These are phyloP conservation scores for Claviceps digitariae DNA, from an alignment of 2,329 filamentous ascomycete genomes.

Conservation along the genomic window DNA sequence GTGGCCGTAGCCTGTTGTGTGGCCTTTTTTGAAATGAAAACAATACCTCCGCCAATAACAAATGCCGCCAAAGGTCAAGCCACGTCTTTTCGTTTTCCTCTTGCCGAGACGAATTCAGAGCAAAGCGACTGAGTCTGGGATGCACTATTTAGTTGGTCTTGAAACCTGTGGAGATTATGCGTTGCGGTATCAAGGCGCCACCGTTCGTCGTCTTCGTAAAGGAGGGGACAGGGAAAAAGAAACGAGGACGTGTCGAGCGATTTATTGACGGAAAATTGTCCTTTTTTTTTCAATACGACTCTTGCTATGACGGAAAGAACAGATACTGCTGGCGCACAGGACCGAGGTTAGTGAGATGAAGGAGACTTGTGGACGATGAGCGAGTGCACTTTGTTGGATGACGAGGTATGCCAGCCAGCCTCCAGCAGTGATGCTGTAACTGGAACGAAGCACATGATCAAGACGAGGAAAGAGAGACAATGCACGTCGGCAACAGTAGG, in stretches of 20 bases:
- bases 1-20: constrained; percentile 2
- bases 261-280: too few relatives aligned
- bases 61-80: neutral
- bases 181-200: neutral
- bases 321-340: neutral
- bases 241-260: too few relatives aligned
- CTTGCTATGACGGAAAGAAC: neutral
- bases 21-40: neutral
- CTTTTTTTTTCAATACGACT: neutral
- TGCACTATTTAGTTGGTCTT: neutral
- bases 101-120: neutral
- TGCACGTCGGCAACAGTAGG: neutral
- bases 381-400: neutral
- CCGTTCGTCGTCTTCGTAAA: neutral
- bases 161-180: neutral
- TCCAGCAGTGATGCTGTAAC: neutral
- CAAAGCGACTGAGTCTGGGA: neutral
- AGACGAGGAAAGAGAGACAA: neutral
- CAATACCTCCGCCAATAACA: neutral
- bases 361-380: neutral
- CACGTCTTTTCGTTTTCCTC: neutral
- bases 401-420: neutral
- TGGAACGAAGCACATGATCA: neutral
- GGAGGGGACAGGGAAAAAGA: neutral
- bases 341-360: neutral